phyloP scores from a whole-genome alignment of 495 filamentous ascomycete species.

The Aspergillus leporis region DNA sequence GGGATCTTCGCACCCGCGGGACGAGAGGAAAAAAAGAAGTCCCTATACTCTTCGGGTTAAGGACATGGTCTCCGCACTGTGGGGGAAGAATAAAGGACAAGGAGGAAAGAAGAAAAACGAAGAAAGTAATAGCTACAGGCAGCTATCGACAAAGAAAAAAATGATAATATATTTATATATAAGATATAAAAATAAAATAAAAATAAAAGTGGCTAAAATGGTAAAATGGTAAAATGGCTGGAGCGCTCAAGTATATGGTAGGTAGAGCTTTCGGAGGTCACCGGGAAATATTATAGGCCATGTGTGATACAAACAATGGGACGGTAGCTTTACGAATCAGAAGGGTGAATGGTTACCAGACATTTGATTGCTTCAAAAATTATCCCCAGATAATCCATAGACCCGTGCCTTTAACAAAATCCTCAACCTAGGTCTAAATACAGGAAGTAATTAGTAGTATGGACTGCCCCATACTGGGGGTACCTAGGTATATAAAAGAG shows the following conservation, averaged over 20 bases:
- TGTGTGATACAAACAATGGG: conserved; percentile 6
- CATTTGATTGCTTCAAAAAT: not conserved
- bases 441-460: not conserved
- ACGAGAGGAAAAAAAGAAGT: not conserved
- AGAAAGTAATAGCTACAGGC: not conserved
- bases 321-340: conserved; percentile 10
- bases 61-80: not conserved
- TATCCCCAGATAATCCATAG: too few species aligned
- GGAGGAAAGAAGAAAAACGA: too few species aligned
- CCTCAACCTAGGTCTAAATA: too few species aligned
- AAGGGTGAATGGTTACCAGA: conserved; percentile 8
- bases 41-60: not conserved
- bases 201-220: not conserved
- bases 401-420: too few species aligned
- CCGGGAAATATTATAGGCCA: not conserved
- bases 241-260: not conserved
- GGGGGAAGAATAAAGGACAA: not conserved
- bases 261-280: not conserved
- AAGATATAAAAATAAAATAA: too few species aligned
- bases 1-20: conserved; percentile 19
- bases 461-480: not conserved
- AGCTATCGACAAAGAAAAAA: not conserved
- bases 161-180: not conserved
- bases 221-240: too few species aligned
- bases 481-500: not conserved